Percentiles rank a stretch among this genome's conserved stretches.
These are phyloP conservation scores for Aspergillus mulundensis DNA, from an alignment of 495 filamentous ascomycete species.

Conservation along the genomic window DNA sequence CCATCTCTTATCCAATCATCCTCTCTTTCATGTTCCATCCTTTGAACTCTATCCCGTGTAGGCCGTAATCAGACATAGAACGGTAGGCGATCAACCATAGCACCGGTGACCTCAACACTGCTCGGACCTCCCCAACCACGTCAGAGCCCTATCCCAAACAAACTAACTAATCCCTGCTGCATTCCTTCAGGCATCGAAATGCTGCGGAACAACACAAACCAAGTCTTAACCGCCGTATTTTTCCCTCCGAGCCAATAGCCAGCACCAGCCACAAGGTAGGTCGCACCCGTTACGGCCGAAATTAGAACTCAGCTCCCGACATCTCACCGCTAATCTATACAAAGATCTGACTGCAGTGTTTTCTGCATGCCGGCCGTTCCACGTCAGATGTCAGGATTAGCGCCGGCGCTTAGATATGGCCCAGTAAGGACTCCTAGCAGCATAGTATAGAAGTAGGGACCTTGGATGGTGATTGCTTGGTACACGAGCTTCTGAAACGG, in stretches of 20 bases:
- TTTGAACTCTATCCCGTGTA: not conserved
- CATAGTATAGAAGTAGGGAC: not conserved
- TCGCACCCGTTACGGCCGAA: not conserved
- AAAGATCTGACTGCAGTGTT: not conserved
- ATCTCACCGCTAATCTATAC: not conserved
- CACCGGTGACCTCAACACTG: not conserved
- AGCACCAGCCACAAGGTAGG: not conserved
- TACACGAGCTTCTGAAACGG: not conserved
- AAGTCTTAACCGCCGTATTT: not conserved
- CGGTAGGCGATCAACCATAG: not conserved
- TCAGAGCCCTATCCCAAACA: not conserved
- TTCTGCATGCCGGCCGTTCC: not conserved
- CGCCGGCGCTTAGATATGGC: not conserved
- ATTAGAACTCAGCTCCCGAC: not conserved
- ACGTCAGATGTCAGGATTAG: not conserved
- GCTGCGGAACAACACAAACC: not conserved
- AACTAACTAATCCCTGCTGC: not conserved
- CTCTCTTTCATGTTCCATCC: not conserved
- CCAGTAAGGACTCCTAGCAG: not conserved
- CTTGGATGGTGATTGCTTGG: not conserved
- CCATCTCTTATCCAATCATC: not conserved
- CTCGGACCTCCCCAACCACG: not conserved
- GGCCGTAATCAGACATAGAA: too few relatives aligned
- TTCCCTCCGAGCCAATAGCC: not conserved
- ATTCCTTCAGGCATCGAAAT: too few relatives aligned